Evolutionary conservation across 345 rosid genomes (phyloP).

Genomic region (Clausena lansium): DNA sequence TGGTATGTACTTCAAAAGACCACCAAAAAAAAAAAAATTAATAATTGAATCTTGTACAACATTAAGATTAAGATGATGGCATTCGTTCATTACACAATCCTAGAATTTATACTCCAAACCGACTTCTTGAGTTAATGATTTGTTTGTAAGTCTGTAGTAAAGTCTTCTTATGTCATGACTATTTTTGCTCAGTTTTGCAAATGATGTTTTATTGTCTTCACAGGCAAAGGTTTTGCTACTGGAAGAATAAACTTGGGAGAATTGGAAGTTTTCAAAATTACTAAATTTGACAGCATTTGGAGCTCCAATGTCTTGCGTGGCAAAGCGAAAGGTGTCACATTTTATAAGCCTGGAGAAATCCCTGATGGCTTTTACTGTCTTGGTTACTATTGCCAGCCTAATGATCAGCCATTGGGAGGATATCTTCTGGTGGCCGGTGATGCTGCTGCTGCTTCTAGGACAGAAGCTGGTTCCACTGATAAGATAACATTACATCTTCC

Average conservation of each 20-base stretch:
- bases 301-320: conserved; percentile 44
- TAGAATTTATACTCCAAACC: neutral
- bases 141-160: neutral
- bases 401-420: conserved; percentile 63
- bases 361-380: conserved; percentile 71
- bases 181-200: neutral
- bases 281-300: conserved; percentile 64
- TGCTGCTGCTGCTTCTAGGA: conserved; percentile 9
- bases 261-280: conserved; percentile 56
- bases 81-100: neutral
- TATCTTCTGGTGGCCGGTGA: conserved; percentile 64
- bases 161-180: neutral
- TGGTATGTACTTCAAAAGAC: no score
- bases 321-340: conserved; percentile 45
- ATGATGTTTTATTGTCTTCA: conserved; percentile 18
- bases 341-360: conserved; percentile 66
- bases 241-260: conserved; percentile 69
- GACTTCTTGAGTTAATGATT: neutral
- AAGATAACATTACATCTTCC: conserved; percentile 30
- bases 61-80: neutral
- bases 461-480: conserved; percentile 9
- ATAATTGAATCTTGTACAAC: neutral
- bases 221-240: conserved; percentile 73
- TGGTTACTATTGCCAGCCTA: conserved; percentile 75
- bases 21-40: no score